Evolutionary conservation across 2,329 filamentous ascomycete genomes (phyloP), one percentile per base, ranked within the genome.

Genomic region (Fusarium pininemorale): DNA sequence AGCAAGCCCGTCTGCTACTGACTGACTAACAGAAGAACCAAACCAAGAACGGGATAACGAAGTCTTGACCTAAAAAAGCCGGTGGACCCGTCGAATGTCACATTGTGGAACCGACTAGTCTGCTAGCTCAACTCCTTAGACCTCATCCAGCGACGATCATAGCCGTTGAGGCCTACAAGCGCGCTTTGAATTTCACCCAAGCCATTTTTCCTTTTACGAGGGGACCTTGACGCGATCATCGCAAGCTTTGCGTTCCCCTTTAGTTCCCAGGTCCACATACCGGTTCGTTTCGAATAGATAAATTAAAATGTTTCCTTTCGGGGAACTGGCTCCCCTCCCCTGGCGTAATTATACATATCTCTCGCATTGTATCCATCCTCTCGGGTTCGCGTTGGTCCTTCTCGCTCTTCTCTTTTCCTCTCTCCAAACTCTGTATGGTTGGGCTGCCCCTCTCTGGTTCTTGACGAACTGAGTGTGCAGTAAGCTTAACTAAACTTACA

Each of bases 321-420:
- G 32, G 24, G n/a, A 28, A 38, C 8, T 24, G n/a, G 7, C 28
- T 10, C 59, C 30, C 59, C 14, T 50, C 30, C 59, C 39, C 35
- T 58, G 66, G 66, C 51, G 51, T 26, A 24, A 37, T 69, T 60
- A 30, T 70, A 70, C 66, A 70, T 70, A 69, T 68, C 20, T 22
- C 50, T 28, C 50, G 26, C 42, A 53, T 44, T 53, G 37, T 48
- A 39, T 48, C 53, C 59, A 32, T 70, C 51, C 37, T 42, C 44
- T 54, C 26, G 66, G 66, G 51, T 64, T 63, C 47, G 57, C 37
- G 53, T 68, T 44, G 41, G 63, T 65, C 41, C 44, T 26, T n/a
- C 35, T 58, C 15, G n/a, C 24, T 18, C 28, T 48, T 35, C 39
- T 38, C n/a, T 50, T 50, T 30, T 28, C 20, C 18, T 16, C 4